Evolutionary conservation across 345 rosid species (phyloP).

Genomic region (Eucalyptus cloeziana): DNA sequence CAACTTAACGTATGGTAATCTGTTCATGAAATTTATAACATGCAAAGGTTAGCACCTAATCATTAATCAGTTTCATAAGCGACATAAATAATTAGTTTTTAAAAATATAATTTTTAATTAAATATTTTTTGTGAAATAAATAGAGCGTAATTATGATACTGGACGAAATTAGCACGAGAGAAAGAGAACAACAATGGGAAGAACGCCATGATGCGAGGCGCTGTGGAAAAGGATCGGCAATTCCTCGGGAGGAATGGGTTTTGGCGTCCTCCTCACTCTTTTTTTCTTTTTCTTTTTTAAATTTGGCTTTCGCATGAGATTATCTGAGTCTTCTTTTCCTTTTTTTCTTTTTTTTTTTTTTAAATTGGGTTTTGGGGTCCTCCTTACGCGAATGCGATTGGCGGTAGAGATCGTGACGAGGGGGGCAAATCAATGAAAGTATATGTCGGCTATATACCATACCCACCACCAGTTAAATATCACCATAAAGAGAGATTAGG

Average conservation of each 20-base stretch:
- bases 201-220: neutral
- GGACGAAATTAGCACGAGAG: neutral
- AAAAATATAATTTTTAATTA: no score
- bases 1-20: neutral
- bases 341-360: no score
- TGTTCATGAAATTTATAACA: neutral
- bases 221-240: neutral
- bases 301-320: neutral
- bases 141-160: neutral
- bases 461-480: neutral
- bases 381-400: neutral
- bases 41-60: neutral
- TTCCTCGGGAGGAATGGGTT: neutral
- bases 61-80: neutral
- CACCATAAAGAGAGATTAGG: no score
- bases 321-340: neutral
- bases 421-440: conserved; percentile 2
- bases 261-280: no score
- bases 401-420: neutral
- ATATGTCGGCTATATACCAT: conserved; percentile 29
- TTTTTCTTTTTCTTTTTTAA: no score
- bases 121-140: no score
- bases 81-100: no score
- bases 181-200: neutral
- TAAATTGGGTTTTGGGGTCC: neutral